Percentiles rank a stretch among this genome's conserved stretches.
phyloP scores from a whole-genome alignment of 352 stramenopile genomes.

The Phytopythium kandeliae region DNA sequence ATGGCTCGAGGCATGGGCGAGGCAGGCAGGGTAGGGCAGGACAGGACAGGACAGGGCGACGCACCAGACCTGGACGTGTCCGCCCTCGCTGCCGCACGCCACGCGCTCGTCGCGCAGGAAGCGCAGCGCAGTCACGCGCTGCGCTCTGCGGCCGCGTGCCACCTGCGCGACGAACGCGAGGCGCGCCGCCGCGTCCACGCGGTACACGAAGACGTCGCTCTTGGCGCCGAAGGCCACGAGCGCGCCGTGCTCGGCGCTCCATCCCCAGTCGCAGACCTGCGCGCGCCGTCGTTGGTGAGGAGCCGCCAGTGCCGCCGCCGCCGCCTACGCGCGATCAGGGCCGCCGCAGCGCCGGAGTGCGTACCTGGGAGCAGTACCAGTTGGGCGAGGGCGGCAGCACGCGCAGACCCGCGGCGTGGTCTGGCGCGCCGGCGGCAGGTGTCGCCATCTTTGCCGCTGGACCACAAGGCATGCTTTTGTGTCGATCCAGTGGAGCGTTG shows the following conservation, averaged over 20 bases:
- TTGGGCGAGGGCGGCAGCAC: conserved; percentile 61
- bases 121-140: conserved; percentile 51
- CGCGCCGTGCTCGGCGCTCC: conserved; percentile 23
- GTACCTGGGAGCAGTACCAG: conserved; percentile 78
- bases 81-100: conserved; percentile 61
- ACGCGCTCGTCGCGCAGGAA: conserved; percentile 32
- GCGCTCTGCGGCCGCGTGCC: conserved; percentile 44
- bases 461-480: too few relatives aligned
- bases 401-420: conserved; percentile 18
- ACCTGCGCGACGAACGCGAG: conserved; percentile 46
- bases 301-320: too few relatives aligned
- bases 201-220: conserved; percentile 52
- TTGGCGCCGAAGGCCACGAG: conserved; percentile 59
- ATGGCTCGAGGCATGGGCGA: too few relatives aligned
- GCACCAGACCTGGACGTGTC: conserved; percentile 69
- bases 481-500: too few relatives aligned
- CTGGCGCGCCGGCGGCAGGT: too few relatives aligned
- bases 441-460: too few relatives aligned
- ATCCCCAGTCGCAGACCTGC: conserved; percentile 67
- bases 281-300: too few relatives aligned
- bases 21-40: too few relatives aligned
- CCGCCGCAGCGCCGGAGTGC: too few relatives aligned
- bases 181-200: conserved; percentile 25
- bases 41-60: too few relatives aligned
- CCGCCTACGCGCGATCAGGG: too few relatives aligned